Conservation (phyloP, 2,329 filamentous ascomycete genomes). For the Scytalidium lignicola region DNA sequence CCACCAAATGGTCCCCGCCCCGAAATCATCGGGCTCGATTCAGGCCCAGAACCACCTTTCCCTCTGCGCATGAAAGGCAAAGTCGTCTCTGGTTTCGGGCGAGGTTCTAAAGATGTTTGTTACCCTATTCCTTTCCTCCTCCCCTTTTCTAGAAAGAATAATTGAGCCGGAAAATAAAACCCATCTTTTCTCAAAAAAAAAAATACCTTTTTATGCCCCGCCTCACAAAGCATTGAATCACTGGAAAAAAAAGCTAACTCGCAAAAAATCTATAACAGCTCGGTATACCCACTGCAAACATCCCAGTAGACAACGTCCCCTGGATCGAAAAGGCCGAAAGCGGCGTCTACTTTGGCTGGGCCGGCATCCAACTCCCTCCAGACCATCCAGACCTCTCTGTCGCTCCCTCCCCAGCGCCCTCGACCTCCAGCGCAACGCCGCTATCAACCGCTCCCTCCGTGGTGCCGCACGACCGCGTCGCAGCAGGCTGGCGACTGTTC, state of each 20-base stretch:
- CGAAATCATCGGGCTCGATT: constrained; percentile 65
- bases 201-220: too few species aligned
- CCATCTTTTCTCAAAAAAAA: not conserved
- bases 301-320: constrained; percentile 63
- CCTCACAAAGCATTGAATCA: too few species aligned
- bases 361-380: constrained; percentile 59
- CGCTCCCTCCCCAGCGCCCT: constrained; percentile 10
- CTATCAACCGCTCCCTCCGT: constrained; percentile 19
- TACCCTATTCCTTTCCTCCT: not conserved
- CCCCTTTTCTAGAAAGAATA: not conserved
- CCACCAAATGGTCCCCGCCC: constrained; percentile 44
- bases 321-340: constrained; percentile 62
- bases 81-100: constrained; percentile 88
- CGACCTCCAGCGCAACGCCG: constrained; percentile 26
- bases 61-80: constrained; percentile 79
- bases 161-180: too few species aligned
- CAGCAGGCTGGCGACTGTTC: constrained; percentile 45
- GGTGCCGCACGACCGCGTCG: constrained; percentile 6
- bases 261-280: constrained; percentile 47
- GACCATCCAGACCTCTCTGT: constrained; percentile 34
- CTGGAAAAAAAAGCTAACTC: too few species aligned
- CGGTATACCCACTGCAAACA: constrained; percentile 94
- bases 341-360: constrained; percentile 94
- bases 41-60: constrained; percentile 71
- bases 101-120: constrained; percentile 82